A percentile compares a stretch with the other conserved stretches of the same genome.
Evolutionary conservation across 495 filamentous ascomycete genomes (phyloP).

Genomic region (Penicillium alfredii): DNA sequence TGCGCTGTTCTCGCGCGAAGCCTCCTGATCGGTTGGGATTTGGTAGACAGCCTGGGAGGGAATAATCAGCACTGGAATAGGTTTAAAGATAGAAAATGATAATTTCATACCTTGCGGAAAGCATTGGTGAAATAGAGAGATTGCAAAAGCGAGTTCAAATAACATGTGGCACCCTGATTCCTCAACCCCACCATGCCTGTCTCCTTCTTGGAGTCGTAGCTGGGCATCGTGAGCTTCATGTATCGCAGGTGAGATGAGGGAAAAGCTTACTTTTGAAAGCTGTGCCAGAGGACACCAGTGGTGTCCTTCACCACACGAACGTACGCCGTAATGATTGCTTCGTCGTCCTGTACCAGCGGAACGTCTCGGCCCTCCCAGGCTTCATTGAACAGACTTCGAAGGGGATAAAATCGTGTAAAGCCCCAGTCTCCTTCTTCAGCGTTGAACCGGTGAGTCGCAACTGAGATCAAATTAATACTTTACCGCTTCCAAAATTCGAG

Average conservation of each 20-base stretch:
- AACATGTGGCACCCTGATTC: constrained; percentile 98
- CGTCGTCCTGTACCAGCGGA: constrained; percentile 83
- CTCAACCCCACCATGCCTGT: constrained; percentile 95
- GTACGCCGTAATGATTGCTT: constrained; percentile 84
- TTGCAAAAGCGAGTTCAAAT: constrained; percentile 94
- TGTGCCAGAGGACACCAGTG: constrained; percentile 98
- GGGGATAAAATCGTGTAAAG: constrained; percentile 86
- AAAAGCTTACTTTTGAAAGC: constrained; percentile 73
- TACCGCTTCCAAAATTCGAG: too few relatives aligned
- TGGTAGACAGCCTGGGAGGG: constrained; percentile 78
- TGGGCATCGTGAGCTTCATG: constrained; percentile 17
- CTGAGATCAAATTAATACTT: constrained; percentile 33
- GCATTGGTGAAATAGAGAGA: constrained; percentile 96
- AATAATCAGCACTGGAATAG: too few relatives aligned
- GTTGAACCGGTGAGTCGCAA: constrained; percentile 83
- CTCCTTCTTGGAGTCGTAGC: constrained; percentile 97
- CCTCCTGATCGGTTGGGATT: constrained; percentile 84
- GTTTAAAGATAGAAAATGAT: constrained; percentile 4
- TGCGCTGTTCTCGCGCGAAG: constrained; percentile 77
- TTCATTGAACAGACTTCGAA: constrained; percentile 70
- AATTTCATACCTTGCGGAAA: constrained; percentile 75
- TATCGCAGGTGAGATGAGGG: not conserved
- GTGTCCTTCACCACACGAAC: constrained; percentile 93
- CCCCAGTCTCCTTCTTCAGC: constrained; percentile 98
- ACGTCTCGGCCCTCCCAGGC: constrained; percentile 61